Percentiles rank a stretch among this genome's conserved stretches.
Conservation (phyloP, 2,329 filamentous ascomycete species). For the Ascochyta koolunga region DNA sequence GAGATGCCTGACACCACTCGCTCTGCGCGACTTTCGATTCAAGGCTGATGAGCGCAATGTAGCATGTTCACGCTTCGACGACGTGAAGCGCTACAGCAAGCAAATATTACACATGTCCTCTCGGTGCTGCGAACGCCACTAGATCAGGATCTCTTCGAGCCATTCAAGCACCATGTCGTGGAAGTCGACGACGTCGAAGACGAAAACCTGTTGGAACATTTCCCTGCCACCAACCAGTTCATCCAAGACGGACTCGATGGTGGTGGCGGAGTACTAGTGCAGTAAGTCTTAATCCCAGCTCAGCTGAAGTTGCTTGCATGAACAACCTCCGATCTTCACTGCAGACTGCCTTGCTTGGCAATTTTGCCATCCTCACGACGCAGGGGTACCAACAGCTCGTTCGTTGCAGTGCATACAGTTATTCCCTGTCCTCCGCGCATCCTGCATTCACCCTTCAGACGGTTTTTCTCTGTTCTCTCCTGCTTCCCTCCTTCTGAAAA, state of each 20-base stretch:
- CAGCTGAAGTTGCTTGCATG: conserved; percentile 42
- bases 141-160: conserved; percentile 62
- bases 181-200: conserved; percentile 92
- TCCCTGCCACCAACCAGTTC: conserved; percentile 79
- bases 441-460: conserved; percentile 21
- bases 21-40: conserved; percentile 18
- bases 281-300: conserved; percentile 65
- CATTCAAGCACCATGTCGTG: conserved; percentile 76
- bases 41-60: conserved; percentile 36
- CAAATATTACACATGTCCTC: conserved; percentile 87
- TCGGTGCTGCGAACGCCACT: conserved; percentile 74
- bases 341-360: conserved; percentile 38
- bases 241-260: conserved; percentile 76
- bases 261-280: conserved; percentile 68
- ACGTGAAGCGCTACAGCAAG: conserved; percentile 70
- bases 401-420: conserved; percentile 6
- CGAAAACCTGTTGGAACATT: conserved; percentile 81
- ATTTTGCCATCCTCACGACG: conserved; percentile 40
- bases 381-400: conserved; percentile 18
- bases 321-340: conserved; percentile 38
- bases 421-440: conserved; percentile 30
- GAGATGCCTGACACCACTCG: conserved; percentile 20
- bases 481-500: conserved; percentile 25
- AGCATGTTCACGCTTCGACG: conserved; percentile 82
- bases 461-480: conserved; percentile 18